Evolutionary conservation across 2,329 filamentous ascomycete species (phyloP), one percentile per base, ranked within the genome.

Genomic region (Didymosphaeria variabile): DNA sequence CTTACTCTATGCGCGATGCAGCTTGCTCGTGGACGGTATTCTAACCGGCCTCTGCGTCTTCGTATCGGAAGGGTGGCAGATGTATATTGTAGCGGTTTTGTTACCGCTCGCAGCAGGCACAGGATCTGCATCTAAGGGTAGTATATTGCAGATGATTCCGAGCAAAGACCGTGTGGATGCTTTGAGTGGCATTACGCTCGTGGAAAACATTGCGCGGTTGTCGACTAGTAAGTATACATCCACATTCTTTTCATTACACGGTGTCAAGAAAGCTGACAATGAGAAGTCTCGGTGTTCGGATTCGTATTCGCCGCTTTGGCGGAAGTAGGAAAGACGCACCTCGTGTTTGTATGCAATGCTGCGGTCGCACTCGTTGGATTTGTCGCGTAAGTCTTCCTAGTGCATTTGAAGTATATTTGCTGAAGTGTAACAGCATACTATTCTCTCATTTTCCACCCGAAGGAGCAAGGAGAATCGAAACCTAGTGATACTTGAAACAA

Each of bases 71-170:
- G 83, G 84, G 1, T 91, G 88, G 88, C 89, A 92, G 66, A 87
- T 92, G 50, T 92, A 90, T 68, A 75, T 91, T 0, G 85, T 89
- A 1, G 88, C 88, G 0, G 84, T 86, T 29, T 72, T 91, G 1
- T 81, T 92, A 0, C 90, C 90, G 0, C 86, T 92, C 32, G 89
- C 88, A 0, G 90, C 89, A 0, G 90, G 90, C 0, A 89, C 89
- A 0, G 90, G 88, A 0, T 85, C 89, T 0, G 88, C 90, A 0
- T 88, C 89, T 1, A 92, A 92, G 66, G 90, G 90, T 0, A 88
- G 90, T n/a, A 91, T 92, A 61, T 85, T 90, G 0, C 86, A 90
- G 59, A 90, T 92, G 88, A 88, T 88, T 47, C 80, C 88, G 0
- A 81, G 86, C 1, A 82, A 82, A 0, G 85, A 90, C 58, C 83